A percentile compares a stretch with the other conserved stretches of the same genome.
Evolutionary conservation across 345 rosid genomes (phyloP).

Genomic region (Sonneratia caseolaris): DNA sequence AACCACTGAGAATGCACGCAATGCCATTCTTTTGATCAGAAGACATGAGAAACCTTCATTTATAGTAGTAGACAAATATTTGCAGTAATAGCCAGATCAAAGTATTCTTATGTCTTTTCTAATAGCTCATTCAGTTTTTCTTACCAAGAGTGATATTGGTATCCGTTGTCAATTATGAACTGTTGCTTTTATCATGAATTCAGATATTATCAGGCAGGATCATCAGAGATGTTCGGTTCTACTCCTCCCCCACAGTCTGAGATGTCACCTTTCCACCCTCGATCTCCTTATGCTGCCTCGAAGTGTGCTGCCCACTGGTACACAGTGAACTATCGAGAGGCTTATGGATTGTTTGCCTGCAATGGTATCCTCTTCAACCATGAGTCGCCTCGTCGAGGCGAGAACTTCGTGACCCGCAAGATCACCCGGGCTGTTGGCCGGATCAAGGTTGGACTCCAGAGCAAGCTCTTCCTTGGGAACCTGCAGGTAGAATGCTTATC

Average conservation of each 20-base stretch:
- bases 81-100: neutral
- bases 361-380: constrained; percentile 90
- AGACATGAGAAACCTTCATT: no score
- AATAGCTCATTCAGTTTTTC: neutral
- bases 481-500: constrained; percentile 16
- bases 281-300: constrained; percentile 95
- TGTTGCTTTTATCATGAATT: neutral
- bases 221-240: constrained; percentile 95
- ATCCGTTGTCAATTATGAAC: neutral
- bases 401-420: constrained; percentile 89
- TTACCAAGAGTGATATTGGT: neutral
- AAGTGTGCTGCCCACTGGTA: constrained; percentile 98
- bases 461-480: constrained; percentile 73
- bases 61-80: neutral
- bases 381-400: constrained; percentile 87
- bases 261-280: constrained; percentile 73
- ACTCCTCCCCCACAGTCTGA: constrained; percentile 87
- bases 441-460: constrained; percentile 79
- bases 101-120: neutral
- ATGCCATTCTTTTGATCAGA: no score
- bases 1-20: no score
- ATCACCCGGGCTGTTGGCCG: constrained; percentile 89
- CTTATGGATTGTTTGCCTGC: constrained; percentile 78
- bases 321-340: constrained; percentile 90
- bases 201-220: constrained; percentile 88